Conservation (phyloP, 768 basidiomycete genomes). For the Russula griseocarnosa region DNA sequence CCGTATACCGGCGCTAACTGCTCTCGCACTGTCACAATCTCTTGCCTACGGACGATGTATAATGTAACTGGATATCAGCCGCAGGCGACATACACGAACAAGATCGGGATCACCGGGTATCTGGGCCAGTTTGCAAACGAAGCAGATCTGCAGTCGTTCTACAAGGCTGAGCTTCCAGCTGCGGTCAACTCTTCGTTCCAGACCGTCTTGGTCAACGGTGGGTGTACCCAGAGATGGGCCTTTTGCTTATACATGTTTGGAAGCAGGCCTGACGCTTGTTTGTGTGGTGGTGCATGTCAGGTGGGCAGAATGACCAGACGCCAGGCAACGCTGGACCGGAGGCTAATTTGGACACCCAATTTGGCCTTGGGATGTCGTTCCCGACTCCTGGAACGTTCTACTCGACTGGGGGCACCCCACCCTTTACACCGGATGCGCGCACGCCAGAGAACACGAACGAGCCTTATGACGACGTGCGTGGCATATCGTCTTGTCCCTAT, state of each 20-base stretch:
- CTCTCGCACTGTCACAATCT: constrained; percentile 35
- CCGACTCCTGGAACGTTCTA: constrained; percentile 30
- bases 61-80: constrained; percentile 34
- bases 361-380: constrained; percentile 29
- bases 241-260: not conserved
- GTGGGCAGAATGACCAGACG: constrained; percentile 28
- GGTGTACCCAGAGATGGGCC: not conserved
- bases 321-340: constrained; percentile 26
- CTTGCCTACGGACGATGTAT: constrained; percentile 37
- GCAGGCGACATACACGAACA: constrained; percentile 30
- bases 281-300: constrained; percentile 2
- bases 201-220: constrained; percentile 17
- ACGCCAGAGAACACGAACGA: constrained; percentile 19
- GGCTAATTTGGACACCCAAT: constrained; percentile 30
- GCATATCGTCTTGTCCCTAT: not conserved
- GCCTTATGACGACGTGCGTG: constrained; percentile 22
- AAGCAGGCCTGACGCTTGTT: not conserved
- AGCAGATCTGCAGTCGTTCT: constrained; percentile 27
- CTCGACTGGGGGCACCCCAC: constrained; percentile 29
- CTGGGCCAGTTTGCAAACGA: constrained; percentile 36
- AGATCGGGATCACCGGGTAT: constrained; percentile 38
- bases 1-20: constrained; percentile 36
- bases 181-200: constrained; percentile 25
- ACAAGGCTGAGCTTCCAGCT: constrained; percentile 11
- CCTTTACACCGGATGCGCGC: constrained; percentile 26